Evolutionary conservation across 1,284 basidiomycete genomes (phyloP).

Genomic region (Cryptococcus hybrid): DNA sequence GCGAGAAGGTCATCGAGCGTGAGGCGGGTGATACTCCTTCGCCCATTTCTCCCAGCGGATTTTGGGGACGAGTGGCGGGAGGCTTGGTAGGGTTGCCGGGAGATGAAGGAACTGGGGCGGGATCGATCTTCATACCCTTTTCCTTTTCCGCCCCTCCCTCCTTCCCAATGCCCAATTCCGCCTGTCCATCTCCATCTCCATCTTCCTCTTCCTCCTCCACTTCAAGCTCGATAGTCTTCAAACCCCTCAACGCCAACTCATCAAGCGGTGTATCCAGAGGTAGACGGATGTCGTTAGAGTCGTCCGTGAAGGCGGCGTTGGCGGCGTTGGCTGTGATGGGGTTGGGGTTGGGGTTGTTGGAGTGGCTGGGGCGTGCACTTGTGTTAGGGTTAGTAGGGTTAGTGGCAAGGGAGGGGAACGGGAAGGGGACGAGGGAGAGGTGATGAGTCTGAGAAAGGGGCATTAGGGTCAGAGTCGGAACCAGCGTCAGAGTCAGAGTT

Average conservation of each 20-base stretch:
- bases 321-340: too few species aligned
- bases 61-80: background rate
- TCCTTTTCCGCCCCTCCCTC: background rate
- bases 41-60: background rate
- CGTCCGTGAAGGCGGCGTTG: background rate
- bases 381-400: too few species aligned
- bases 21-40: background rate
- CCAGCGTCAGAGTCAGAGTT: background rate
- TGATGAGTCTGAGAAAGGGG: background rate
- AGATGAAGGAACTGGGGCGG: background rate
- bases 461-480: background rate
- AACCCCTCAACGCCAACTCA: constrained; percentile 7
- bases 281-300: constrained; percentile 8
- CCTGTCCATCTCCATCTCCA: background rate
- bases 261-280: constrained; percentile 13
- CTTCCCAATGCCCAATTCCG: background rate
- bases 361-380: too few species aligned
- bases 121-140: background rate
- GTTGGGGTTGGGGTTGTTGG: too few species aligned
- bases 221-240: background rate
- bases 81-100: background rate
- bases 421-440: background rate
- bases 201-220: background rate
- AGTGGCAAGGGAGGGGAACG: background rate
- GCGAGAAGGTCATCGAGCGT: constrained; percentile 3